Evolutionary conservation across 1,139 yeast genomes (phyloP), one percentile per base, ranked within the genome.

Genomic region (Arxiozyma bovina): DNA sequence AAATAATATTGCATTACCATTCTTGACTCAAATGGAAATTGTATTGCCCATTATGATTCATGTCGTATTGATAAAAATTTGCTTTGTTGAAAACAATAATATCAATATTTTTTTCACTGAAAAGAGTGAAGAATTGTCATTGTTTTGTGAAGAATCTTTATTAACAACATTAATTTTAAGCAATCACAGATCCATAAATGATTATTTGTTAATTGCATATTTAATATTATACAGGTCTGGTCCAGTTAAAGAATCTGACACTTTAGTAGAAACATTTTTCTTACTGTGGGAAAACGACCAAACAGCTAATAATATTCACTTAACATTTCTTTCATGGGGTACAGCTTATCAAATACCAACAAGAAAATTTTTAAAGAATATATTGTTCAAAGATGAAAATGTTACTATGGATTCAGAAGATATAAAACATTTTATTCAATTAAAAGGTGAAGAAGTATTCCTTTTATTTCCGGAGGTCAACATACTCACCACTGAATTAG

Each of bases 381-480:
- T 69, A 7, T 27, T 67, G 30, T 41, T 58, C 12, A 58, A 60
- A 30, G 68, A 68, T 54, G 73, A 69, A 51, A 69, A 67, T 51
- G 48, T 53, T 23, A 38, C 55, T 3, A 57, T 65, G 2, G 18
- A 55, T 1, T 50, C 57, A 3, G 50, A 52, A 11, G 51, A 53
- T 38, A 48, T 66, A 21, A 55, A 52, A 41, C 49, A 53, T 9
- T 51, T 53, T 38, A 43, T 63, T 9, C 47, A 51, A 27, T 51
- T 46, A 18, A 57, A 52, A 34, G 65, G 65, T 2, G 63, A 65
- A 45, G 60, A 58, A 5, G 77, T 79, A 1, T 58, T 83, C 6
- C 59, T 65, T 1, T 45, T 65, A 11, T 85, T 85, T 57, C 93
- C 94, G 0, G 94, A 86, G 66, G 91, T 85, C 2, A 86, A 85